Evolutionary conservation across 2,329 filamentous ascomycete genomes (phyloP).

Genomic region (Paraphaeosphaeria sporulosa): DNA sequence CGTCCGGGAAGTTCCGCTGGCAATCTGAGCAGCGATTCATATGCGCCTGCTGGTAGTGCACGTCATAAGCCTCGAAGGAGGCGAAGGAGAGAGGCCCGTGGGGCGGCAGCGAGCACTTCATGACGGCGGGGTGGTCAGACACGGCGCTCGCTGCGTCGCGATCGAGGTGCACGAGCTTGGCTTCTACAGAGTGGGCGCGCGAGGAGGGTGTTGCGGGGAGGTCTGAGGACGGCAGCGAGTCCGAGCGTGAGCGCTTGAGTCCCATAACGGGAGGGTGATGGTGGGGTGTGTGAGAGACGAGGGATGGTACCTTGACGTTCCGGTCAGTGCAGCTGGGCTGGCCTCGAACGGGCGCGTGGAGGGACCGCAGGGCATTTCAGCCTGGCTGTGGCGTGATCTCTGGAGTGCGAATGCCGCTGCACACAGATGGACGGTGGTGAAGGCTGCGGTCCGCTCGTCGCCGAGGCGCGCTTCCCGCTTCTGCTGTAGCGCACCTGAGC

Average conservation of each 20-base stretch:
- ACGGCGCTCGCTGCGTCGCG: conserved; percentile 57
- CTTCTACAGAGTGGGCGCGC: conserved; percentile 34
- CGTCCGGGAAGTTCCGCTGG: conserved; percentile 84
- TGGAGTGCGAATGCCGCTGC: not conserved
- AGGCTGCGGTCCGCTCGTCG: conserved; percentile 4
- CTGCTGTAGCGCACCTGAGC: not conserved
- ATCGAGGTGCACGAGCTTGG: conserved; percentile 65
- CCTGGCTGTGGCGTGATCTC: not conserved
- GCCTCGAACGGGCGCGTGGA: not conserved
- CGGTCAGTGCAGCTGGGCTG: conserved; percentile 6
- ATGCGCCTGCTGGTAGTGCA: conserved; percentile 83
- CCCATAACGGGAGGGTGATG: conserved; percentile 53
- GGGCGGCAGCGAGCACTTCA: conserved; percentile 83
- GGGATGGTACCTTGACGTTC: conserved; percentile 36
- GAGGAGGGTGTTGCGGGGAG: conserved; percentile 43
- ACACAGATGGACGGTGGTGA: not conserved
- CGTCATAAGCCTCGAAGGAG: conserved; percentile 82
- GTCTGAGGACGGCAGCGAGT: conserved; percentile 54
- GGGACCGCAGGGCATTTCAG: not conserved
- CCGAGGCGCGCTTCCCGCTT: conserved; percentile 6
- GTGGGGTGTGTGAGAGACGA: conserved; percentile 24
- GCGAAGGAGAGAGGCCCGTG: conserved; percentile 77
- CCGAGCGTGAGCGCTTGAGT: conserved; percentile 65
- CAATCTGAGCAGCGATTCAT: conserved; percentile 87
- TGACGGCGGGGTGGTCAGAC: conserved; percentile 55